phyloP scores from a whole-genome alignment of 1,284 basidiomycete species.

The Dichomitus squalens region DNA sequence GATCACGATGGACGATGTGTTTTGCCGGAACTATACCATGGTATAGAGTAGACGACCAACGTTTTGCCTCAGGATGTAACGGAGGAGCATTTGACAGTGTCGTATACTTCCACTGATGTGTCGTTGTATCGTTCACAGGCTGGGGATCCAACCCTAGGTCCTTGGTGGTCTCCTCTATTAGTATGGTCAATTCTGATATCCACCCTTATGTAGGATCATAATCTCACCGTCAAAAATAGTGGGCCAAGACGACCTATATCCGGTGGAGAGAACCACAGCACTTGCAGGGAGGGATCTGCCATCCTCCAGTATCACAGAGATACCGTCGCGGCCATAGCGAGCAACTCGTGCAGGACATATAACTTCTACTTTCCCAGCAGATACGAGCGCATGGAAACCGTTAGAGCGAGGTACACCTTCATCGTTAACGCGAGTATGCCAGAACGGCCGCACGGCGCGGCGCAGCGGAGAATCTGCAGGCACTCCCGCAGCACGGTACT shows the following conservation, averaged over 20 bases:
- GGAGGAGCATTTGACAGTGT: constrained; percentile 12
- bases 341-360: constrained; percentile 44
- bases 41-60: constrained; percentile 47
- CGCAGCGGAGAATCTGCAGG: constrained; percentile 48
- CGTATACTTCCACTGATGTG: constrained; percentile 37
- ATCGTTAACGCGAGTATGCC: constrained; percentile 52
- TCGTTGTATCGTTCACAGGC: constrained; percentile 21
- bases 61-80: constrained; percentile 12
- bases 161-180: constrained; percentile 38
- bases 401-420: constrained; percentile 45
- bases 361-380: constrained; percentile 46
- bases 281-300: constrained; percentile 42
- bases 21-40: constrained; percentile 59
- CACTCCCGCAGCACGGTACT: constrained; percentile 43
- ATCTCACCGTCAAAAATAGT: constrained; percentile 47
- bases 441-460: constrained; percentile 44
- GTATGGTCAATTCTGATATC: background rate
- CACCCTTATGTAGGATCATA: too few species aligned
- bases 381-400: constrained; percentile 42
- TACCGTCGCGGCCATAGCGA: constrained; percentile 42
- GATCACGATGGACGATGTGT: constrained; percentile 53
- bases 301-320: constrained; percentile 44
- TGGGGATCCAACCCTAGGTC: constrained; percentile 43
- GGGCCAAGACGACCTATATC: constrained; percentile 56
- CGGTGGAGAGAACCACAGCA: constrained; percentile 56